Evolutionary conservation across 306 rosid genomes (phyloP).

Genomic region (Cicer bijugum): DNA sequence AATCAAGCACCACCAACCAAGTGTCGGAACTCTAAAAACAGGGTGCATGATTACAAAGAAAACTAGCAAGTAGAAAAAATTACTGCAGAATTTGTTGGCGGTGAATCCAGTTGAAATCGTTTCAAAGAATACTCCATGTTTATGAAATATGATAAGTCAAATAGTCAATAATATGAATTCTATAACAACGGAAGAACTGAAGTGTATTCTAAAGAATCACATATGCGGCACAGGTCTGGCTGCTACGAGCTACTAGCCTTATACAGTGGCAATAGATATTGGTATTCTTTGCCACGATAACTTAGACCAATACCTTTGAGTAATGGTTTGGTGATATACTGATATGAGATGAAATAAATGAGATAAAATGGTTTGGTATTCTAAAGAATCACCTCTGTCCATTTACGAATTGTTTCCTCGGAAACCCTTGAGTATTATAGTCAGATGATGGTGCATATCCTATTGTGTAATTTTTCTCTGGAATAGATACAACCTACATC

Average conservation of each 20-base stretch:
- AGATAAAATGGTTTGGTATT: no score
- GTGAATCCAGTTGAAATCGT: neutral
- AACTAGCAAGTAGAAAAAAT: no score
- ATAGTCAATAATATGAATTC: neutral
- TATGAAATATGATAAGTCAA: neutral
- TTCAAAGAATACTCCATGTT: neutral
- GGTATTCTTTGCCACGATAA: conserved; percentile 5
- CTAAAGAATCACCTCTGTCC: conserved; percentile 72
- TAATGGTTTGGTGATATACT: conserved; percentile 21
- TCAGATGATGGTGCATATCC: conserved; percentile 81
- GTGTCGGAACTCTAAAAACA: conserved; percentile 7
- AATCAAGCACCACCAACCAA: conserved; percentile 13
- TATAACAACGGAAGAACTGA: neutral
- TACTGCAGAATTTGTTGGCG: no score
- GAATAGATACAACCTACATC: conserved; percentile 81
- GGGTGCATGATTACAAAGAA: neutral
- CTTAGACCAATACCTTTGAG: neutral
- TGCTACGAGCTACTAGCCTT: neutral
- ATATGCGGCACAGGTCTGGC: neutral
- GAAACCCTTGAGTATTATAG: conserved; percentile 76
- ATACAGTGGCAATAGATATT: neutral
- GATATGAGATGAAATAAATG: conserved; percentile 9
- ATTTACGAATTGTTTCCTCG: conserved; percentile 58
- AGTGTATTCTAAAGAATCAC: neutral
- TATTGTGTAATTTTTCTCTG: conserved; percentile 64